A percentile compares a stretch with the other conserved stretches of the same genome.
phyloP scores from a whole-genome alignment of 2,329 filamentous ascomycete species.

The Colletotrichum caudatum region DNA sequence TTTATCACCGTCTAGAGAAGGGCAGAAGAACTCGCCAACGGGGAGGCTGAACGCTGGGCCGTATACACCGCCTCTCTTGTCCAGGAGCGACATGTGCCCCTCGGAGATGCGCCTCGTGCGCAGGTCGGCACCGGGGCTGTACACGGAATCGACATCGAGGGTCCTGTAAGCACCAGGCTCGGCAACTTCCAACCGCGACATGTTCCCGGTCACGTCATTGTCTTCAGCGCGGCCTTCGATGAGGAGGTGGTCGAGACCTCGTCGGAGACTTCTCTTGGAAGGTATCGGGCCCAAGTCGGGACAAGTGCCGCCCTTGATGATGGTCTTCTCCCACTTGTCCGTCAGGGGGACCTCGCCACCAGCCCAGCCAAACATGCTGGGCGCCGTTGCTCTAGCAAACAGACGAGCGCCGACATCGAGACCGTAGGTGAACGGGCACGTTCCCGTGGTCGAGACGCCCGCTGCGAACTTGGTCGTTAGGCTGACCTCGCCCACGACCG shows the following conservation, averaged over 20 bases:
- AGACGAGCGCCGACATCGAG: constrained; percentile 44
- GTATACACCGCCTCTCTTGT: constrained; percentile 39
- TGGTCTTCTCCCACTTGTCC: constrained; percentile 35
- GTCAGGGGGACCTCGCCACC: constrained; percentile 39
- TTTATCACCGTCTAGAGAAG: constrained; percentile 18
- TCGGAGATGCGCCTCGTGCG: constrained; percentile 1
- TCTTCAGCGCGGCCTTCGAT: constrained; percentile 6
- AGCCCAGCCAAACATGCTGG: constrained; percentile 42
- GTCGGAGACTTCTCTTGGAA: constrained; percentile 16
- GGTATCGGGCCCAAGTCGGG: constrained; percentile 42
- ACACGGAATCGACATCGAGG: constrained; percentile 5
- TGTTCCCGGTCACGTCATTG: constrained; percentile 9
- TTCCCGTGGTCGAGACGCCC: constrained; percentile 41
- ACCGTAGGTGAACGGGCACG: constrained; percentile 45
- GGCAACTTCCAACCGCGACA: constrained; percentile 1
- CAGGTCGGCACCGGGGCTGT: background rate
- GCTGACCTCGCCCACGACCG: constrained; percentile 44
- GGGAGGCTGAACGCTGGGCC: constrained; percentile 37
- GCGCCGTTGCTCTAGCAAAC: constrained; percentile 42
- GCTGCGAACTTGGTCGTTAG: constrained; percentile 39
- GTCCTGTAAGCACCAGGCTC: background rate
- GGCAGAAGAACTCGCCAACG: constrained; percentile 35
- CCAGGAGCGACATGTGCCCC: constrained; percentile 1
- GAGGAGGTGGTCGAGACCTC: background rate
- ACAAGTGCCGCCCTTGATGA: constrained; percentile 42